Evolutionary conservation across 257 asterid species (phyloP).

Genomic region (Ajuga chamaepitys): DNA sequence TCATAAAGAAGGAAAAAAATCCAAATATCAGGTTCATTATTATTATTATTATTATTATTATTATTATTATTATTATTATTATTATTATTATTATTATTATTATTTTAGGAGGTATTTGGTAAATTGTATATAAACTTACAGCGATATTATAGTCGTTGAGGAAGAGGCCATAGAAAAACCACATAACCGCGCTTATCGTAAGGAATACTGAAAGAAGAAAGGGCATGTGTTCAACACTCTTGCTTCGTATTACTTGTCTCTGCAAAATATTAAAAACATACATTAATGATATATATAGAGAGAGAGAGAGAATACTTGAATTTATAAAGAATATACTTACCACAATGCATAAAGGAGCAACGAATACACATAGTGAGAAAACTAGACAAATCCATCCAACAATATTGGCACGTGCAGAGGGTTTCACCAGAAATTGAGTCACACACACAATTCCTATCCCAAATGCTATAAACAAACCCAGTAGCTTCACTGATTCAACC

Average conservation of each 20-base stretch:
- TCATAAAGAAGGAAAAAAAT: no score
- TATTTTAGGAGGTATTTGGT: no score
- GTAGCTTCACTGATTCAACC: constrained; percentile 42
- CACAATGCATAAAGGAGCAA: constrained; percentile 67
- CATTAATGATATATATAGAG: not conserved
- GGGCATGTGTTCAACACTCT: constrained; percentile 69
- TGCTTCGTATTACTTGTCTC: constrained; percentile 52
- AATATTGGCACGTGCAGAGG: constrained; percentile 26
- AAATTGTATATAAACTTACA: constrained; percentile 13
- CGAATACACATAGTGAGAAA: constrained; percentile 57
- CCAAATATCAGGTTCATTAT: no score
- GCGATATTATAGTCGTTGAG: constrained; percentile 34
- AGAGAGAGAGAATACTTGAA: not conserved
- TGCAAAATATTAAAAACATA: constrained; percentile 8
- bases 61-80: no score
- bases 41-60: no score
- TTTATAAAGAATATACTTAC: constrained; percentile 16
- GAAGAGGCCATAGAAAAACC: constrained; percentile 59
- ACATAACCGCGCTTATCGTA: constrained; percentile 57
- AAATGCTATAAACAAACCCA: constrained; percentile 18
- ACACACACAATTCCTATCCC: constrained; percentile 44
- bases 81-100: no score
- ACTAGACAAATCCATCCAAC: constrained; percentile 75
- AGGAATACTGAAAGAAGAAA: constrained; percentile 51
- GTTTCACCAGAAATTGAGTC: constrained; percentile 32